phyloP scores from a whole-genome alignment of 208 protist species.

The Leishmania aethiopica region DNA sequence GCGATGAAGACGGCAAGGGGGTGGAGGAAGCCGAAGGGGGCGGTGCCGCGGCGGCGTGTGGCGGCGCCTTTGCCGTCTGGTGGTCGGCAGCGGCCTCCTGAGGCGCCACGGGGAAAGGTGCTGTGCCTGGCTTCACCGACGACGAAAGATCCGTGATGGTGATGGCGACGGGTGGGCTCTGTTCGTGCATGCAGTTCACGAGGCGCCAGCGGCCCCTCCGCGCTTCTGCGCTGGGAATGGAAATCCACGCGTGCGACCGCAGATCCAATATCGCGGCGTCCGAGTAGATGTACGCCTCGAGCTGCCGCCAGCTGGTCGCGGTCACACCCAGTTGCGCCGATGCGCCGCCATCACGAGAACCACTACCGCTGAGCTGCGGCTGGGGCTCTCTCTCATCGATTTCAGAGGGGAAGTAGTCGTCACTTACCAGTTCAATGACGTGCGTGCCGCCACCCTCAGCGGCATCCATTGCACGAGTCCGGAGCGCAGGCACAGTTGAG shows the following conservation, averaged over 20 bases:
- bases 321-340: background rate
- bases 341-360: background rate
- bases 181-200: constrained; percentile 9
- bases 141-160: background rate
- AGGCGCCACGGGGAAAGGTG: background rate
- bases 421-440: background rate
- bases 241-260: background rate
- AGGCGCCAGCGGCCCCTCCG: constrained; percentile 1
- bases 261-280: constrained; percentile 5
- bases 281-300: constrained; percentile 18
- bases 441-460: background rate
- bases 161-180: background rate
- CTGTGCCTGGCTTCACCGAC: background rate
- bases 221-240: background rate
- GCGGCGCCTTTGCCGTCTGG: background rate
- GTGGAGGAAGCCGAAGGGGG: background rate
- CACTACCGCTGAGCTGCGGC: background rate
- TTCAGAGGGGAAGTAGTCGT: constrained; percentile 19
- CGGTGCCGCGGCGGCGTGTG: background rate
- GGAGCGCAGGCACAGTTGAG: background rate
- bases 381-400: background rate
- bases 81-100: background rate
- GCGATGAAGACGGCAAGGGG: background rate
- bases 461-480: background rate
- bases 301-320: background rate